phyloP scores from a whole-genome alignment of 169 alveolate species.

The Cryptosporidium sp. region DNA sequence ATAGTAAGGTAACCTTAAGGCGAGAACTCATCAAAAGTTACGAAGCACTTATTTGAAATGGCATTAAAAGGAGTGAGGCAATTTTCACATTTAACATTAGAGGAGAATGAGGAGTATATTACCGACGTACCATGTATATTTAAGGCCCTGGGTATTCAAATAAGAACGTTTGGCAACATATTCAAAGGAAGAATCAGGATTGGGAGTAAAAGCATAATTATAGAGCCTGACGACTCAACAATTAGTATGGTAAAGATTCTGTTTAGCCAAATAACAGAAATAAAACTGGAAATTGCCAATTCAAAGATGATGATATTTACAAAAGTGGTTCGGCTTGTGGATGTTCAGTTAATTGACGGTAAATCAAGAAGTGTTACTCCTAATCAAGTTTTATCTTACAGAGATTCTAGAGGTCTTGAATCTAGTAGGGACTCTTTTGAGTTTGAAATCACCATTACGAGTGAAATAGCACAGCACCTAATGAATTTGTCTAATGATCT shows the following conservation, averaged over 20 bases:
- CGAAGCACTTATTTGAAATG: background rate
- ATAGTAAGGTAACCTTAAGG: background rate
- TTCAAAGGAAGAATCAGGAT: slow-evolving; percentile 84
- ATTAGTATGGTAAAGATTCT: slow-evolving; percentile 36
- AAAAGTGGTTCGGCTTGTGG: slow-evolving; percentile 17
- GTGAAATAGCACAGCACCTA: slow-evolving; percentile 5
- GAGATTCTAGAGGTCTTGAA: background rate
- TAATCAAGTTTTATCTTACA: slow-evolving; percentile 5
- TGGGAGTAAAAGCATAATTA: slow-evolving; percentile 85
- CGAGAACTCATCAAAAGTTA: background rate
- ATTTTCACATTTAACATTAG: slow-evolving; percentile 51
- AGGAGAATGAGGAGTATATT: slow-evolving; percentile 70
- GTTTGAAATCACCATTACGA: slow-evolving; percentile 13
- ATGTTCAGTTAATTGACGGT: slow-evolving; percentile 53
- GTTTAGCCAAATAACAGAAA: slow-evolving; percentile 11
- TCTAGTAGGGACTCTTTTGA: slow-evolving; percentile 2
- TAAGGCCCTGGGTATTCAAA: background rate
- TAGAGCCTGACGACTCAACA: slow-evolving; percentile 84
- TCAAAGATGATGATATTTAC: background rate
- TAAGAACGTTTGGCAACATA: background rate
- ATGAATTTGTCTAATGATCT: slow-evolving; percentile 17
- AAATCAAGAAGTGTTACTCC: slow-evolving; percentile 63
- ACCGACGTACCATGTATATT: slow-evolving; percentile 45
- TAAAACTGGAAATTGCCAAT: background rate
- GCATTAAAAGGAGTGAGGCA: slow-evolving; percentile 57